Conservation (phyloP, 257 asterid genomes). For the Orobanche coerulescens region DNA sequence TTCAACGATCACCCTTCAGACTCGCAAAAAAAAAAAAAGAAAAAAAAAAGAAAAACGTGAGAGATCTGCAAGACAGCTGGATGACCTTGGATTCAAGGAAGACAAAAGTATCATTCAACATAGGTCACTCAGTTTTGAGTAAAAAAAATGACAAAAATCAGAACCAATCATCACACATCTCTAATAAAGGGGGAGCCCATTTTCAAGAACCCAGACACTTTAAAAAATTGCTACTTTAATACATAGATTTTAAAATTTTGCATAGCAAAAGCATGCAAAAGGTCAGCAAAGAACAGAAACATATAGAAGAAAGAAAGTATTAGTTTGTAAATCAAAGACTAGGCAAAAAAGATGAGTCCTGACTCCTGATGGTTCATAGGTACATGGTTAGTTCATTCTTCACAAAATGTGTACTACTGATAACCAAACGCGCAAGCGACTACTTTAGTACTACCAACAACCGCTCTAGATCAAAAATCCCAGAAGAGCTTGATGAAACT, state of each 20-base stretch:
- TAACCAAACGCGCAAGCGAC: constrained; percentile 6
- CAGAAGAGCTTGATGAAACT: constrained; percentile 8
- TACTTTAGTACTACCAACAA: constrained; percentile 6
- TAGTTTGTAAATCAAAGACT: constrained; percentile 7
- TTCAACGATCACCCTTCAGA: constrained; percentile 8
- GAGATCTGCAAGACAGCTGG: constrained; percentile 7
- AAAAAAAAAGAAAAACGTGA: not conserved
- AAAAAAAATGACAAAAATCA: not conserved
- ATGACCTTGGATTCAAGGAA: not conserved
- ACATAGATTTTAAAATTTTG: not conserved
- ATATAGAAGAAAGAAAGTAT: constrained; percentile 5
- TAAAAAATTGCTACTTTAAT: not conserved
- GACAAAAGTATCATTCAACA: not conserved
- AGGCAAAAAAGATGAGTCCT: constrained; percentile 1
- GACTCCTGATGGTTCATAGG: constrained; percentile 8
- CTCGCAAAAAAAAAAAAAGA: not conserved
- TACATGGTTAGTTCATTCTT: constrained; percentile 6
- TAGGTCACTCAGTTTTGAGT: not conserved
- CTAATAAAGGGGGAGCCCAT: not conserved
- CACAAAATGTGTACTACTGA: constrained; percentile 7
- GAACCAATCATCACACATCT: not conserved
- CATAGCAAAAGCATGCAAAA: not conserved
- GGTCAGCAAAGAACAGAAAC: constrained; percentile 15
- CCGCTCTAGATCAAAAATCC: constrained; percentile 7
- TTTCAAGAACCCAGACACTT: constrained; percentile 1